A percentile compares a stretch with the other conserved stretches of the same genome.
These are phyloP conservation scores for Kandelia obovata DNA, from an alignment of 345 rosid species.

Conservation along the genomic window DNA sequence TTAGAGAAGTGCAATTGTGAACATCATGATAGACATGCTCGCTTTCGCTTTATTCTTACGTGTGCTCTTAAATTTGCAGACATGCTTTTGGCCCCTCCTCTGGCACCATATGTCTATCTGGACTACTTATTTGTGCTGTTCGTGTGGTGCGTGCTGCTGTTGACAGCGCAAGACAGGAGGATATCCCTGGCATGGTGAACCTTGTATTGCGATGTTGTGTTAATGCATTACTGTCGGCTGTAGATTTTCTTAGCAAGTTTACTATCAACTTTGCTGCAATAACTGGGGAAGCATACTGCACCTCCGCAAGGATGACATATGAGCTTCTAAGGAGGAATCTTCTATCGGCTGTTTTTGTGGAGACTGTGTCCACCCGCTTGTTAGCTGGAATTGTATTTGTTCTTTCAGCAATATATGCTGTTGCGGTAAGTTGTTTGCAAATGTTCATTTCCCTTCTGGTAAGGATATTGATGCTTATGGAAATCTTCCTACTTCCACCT, in stretches of 20 bases:
- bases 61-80: constrained; percentile 41
- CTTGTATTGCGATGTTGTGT: constrained; percentile 61
- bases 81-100: constrained; percentile 84
- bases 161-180: constrained; percentile 74
- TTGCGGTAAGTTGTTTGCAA: constrained; percentile 44
- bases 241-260: constrained; percentile 90
- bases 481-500: background rate
- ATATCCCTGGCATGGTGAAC: constrained; percentile 63
- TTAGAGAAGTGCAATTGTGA: background rate
- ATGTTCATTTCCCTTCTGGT: background rate
- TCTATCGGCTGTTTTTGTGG: constrained; percentile 84
- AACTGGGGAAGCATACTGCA: constrained; percentile 85
- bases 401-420: constrained; percentile 73
- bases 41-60: background rate
- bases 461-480: background rate
- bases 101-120: constrained; percentile 88
- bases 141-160: constrained; percentile 76
- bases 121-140: constrained; percentile 62
- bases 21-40: background rate
- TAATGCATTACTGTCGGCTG: constrained; percentile 46
- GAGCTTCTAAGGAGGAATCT: constrained; percentile 86
- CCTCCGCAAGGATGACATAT: constrained; percentile 84
- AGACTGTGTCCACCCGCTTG: constrained; percentile 76
- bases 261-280: constrained; percentile 87
- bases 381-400: constrained; percentile 68